Conservation (phyloP, 2,329 filamentous ascomycete genomes). For the Fusarium staphyleae region DNA sequence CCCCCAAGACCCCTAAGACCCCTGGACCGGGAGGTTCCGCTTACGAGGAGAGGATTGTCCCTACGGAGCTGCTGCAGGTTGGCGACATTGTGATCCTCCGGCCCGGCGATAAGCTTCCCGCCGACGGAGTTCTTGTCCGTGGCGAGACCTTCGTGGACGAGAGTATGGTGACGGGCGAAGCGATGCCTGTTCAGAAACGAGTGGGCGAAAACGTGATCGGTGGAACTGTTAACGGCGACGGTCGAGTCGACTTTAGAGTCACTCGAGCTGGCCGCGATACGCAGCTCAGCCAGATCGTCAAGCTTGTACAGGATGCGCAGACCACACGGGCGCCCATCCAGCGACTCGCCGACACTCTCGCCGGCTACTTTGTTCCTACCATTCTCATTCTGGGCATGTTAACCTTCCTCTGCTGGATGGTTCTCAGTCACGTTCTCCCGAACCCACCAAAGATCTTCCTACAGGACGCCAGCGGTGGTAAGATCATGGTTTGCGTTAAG, state of each 20-base stretch:
- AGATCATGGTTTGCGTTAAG: constrained; percentile 95
- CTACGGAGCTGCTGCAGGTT: constrained; percentile 92
- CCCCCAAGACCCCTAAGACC: constrained; percentile 52
- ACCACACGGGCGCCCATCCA: constrained; percentile 95
- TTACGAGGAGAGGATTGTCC: constrained; percentile 83
- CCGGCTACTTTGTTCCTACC: constrained; percentile 90
- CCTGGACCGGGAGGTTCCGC: constrained; percentile 60
- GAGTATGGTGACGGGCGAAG: constrained; percentile 98
- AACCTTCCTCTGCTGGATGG: constrained; percentile 93
- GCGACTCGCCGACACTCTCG: constrained; percentile 85
- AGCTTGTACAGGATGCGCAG: constrained; percentile 96
- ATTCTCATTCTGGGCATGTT: constrained; percentile 84
- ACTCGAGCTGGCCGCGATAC: constrained; percentile 93
- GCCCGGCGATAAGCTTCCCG: constrained; percentile 95
- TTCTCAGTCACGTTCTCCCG: constrained; percentile 83
- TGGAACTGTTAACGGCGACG: constrained; percentile 94
- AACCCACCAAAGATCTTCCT: constrained; percentile 91
- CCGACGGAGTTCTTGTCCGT: constrained; percentile 84
- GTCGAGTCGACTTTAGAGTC: constrained; percentile 89
- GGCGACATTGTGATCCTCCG: constrained; percentile 92
- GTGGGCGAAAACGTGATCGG: constrained; percentile 83
- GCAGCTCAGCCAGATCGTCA: constrained; percentile 96
- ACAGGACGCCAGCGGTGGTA: constrained; percentile 81
- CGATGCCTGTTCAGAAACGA: constrained; percentile 91
- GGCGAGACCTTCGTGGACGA: constrained; percentile 96